Base-by-base conservation (phyloP, 768 basidiomycete species). In the Dacryopinax spathularia region DNA sequence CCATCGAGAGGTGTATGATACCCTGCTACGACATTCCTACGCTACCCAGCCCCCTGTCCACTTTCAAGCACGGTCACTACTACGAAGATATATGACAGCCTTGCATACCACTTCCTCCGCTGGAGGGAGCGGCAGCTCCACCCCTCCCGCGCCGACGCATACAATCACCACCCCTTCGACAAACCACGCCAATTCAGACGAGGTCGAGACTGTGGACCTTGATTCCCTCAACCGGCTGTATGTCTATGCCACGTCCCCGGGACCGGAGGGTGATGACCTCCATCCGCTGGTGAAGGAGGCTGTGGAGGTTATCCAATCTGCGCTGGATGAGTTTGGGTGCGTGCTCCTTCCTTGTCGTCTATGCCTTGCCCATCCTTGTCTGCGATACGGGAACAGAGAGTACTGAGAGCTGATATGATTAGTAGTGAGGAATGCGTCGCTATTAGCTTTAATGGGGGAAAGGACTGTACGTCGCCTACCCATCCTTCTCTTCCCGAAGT, bases 361-460 rank as follows among this genome's bases (percentile, higher is more conserved):
- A 6, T 41, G 39, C 18, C 39, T 4, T 41, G 16, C 4, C 16
- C 18, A 9, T 9, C 35, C 18, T 18, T 36, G 10, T 36, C 18
- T 36, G 35, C 35, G 18, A 36, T 36, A 36, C 35, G 10, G 18
- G 9, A 18, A 36, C 25, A 41, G 25, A 2, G 34, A 65, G 35
- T 62, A 61, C 62, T 63, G 64, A 73, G n/a, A 25, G 5, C 36
- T n/a, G n/a, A n/a, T n/a, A n/a, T n/a, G n/a, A n/a, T n/a, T n/a
- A n/a, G 33, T 59, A 89, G 91, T 60, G 79, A 81, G 70, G 82
- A 86, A 34, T 77, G 80, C 63, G 76, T 93, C 2, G 87, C 93
- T 1, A 79, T 99, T 65, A 96, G 93, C 74, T 99, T 97, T 77
- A 99, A 98, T 68, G 96, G 96, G 10, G 96, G 96, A 61, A 99